Base-by-base conservation (phyloP, 2,329 filamentous ascomycete genomes). In the Penicillium sclerotiorum region DNA sequence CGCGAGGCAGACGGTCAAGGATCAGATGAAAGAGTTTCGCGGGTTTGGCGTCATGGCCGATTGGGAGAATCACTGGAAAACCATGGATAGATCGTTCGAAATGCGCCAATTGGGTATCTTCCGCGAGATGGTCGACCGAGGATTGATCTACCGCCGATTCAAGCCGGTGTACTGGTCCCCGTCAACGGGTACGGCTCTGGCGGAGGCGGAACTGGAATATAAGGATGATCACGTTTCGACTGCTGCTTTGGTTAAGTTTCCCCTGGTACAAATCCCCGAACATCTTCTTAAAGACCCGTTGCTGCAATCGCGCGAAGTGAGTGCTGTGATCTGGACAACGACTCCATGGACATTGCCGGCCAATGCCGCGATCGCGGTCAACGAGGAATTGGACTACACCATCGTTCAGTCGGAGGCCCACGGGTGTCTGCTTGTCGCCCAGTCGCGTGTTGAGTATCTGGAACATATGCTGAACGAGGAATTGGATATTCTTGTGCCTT, bases 331-430 rank as follows among this genome's bases (percentile, higher is more conserved):
- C 44, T 99, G 94, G 94, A 99, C 94, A 2, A 99, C 94, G 0
- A 99, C 94, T 1, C 94, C 94, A 0, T 99, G 94, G 94, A 99
- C 94, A 0, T 77, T 99, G 5, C 93, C 94, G 0, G 92, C 93
- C 2, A 99, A 99, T 68, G 85, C 84, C 65, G 92, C 90, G 0
- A 91, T 99, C 67, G 92, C 90, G 2, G 80, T 97, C 28, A 85
- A 90, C 61, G 76, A 82, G 6, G 84, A 89, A 32, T 73, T 97
- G 53, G 76, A 84, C 36, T 99, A 97, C 67, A 78, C 79, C 4
- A 71, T 95, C 17, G 75, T 95, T 30, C 75, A 79, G 47, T 76
- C 81, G 1, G 76, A 76, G 0, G 68, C 68, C 0, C 77, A 85
- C 57, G 83, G 81, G 8, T 72, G 84, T 15, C 75, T 93, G 2